phyloP scores from a whole-genome alignment of 1,284 basidiomycete species.

The Puccinia novopanici region DNA sequence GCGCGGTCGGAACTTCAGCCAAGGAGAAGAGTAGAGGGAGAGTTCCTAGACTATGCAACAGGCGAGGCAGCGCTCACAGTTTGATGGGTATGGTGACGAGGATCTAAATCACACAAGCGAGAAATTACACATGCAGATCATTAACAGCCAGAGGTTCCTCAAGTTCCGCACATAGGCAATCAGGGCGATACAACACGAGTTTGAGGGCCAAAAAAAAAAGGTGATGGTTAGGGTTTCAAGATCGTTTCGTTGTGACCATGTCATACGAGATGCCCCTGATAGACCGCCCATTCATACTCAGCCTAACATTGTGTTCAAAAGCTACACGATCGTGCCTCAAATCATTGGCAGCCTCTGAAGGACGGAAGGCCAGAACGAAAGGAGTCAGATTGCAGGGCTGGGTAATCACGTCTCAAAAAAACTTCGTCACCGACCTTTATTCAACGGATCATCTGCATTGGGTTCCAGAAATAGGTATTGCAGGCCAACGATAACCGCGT shows the following conservation, averaged over 20 bases:
- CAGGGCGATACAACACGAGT: slow-evolving; percentile 9
- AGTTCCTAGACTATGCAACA: not conserved
- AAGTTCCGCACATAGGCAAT: not conserved
- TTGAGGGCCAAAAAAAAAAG: not conserved
- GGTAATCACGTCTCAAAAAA: not conserved
- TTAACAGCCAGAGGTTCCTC: not conserved
- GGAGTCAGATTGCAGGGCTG: not conserved
- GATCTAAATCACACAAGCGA: not conserved
- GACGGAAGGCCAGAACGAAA: slow-evolving; percentile 4
- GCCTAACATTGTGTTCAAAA: slow-evolving; percentile 79
- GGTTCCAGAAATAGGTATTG: slow-evolving; percentile 98
- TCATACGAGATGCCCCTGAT: slow-evolving; percentile 78
- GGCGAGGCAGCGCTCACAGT: not conserved
- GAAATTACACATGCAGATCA: not conserved
- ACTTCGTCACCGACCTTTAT: slow-evolving; percentile 74
- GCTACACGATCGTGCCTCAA: slow-evolving; percentile 77
- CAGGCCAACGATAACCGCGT: slow-evolving; percentile 94
- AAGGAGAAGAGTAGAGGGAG: not conserved
- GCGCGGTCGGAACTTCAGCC: not conserved
- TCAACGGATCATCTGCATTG: slow-evolving; percentile 96
- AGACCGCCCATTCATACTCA: slow-evolving; percentile 74
- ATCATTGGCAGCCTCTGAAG: slow-evolving; percentile 87
- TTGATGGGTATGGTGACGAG: not conserved
- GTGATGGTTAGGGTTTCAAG: not conserved
- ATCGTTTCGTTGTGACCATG: slow-evolving; percentile 63